A percentile compares a stretch with the other conserved stretches of the same genome.
Conservation (phyloP, 441 rosid genomes). For the Gossypium schwendimanii region DNA sequence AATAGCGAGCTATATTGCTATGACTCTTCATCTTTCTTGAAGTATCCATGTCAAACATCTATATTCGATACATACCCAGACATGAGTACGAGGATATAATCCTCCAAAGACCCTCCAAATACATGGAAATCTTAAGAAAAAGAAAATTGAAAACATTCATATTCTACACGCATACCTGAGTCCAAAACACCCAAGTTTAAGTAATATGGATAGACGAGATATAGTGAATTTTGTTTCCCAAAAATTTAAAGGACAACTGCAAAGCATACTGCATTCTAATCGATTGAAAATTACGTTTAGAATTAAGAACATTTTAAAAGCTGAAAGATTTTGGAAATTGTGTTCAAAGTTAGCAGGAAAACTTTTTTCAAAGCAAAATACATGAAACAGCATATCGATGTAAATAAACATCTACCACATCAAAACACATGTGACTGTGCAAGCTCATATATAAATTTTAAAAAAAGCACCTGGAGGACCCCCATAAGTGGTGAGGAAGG, state of each 20-base stretch:
- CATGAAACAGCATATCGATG: neutral
- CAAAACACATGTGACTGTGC: neutral
- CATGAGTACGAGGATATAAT: too few relatives aligned
- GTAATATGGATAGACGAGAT: neutral
- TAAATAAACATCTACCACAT: neutral
- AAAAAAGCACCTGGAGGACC: slow-evolving; percentile 39
- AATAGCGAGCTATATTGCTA: too few relatives aligned
- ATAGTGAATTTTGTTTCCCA: neutral
- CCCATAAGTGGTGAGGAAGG: slow-evolving; percentile 76
- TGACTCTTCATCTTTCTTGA: too few relatives aligned
- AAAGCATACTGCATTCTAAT: neutral
- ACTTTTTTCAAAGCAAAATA: neutral
- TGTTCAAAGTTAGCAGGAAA: neutral
- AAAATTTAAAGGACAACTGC: neutral
- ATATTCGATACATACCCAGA: too few relatives aligned
- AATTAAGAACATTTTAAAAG: neutral
- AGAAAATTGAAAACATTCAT: too few relatives aligned
- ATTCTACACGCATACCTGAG: too few relatives aligned
- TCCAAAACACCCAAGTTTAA: too few relatives aligned
- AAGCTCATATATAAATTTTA: neutral
- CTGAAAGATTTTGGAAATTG: neutral
- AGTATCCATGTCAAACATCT: too few relatives aligned
- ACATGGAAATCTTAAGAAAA: too few relatives aligned
- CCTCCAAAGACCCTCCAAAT: too few relatives aligned
- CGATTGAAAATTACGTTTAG: neutral